These are phyloP conservation scores for Flaveria bidentis DNA, from an alignment of 129 eudicot genomes.

Conservation along the genomic window DNA sequence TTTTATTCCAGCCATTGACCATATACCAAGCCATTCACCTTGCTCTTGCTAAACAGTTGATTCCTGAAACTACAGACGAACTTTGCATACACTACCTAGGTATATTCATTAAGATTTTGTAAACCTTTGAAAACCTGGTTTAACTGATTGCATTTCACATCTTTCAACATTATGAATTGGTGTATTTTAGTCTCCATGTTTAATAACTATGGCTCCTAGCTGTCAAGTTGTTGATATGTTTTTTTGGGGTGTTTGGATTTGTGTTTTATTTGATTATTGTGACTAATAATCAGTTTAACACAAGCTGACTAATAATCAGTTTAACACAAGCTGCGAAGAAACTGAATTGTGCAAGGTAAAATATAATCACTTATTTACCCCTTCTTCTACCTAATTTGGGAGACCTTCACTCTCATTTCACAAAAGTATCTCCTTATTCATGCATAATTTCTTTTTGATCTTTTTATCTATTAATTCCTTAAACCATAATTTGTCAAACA, in stretches of 20 bases:
- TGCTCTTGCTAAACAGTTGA: conserved; percentile 43
- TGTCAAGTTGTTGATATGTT: conserved; percentile 8
- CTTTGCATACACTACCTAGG: conserved; percentile 91
- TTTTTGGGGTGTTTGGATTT: conserved; percentile 3
- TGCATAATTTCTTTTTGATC: background rate
- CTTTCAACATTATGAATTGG: conserved; percentile 18
- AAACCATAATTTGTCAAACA: background rate
- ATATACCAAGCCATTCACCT: conserved; percentile 68
- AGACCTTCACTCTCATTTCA: background rate
- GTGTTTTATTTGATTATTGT: background rate
- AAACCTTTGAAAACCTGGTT: background rate
- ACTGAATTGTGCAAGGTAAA: conserved; percentile 1
- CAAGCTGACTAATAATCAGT: background rate
- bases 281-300: background rate
- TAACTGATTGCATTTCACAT: conserved; percentile 2
- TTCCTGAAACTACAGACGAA: conserved; percentile 39
- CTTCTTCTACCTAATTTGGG: background rate
- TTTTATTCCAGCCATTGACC: conserved; percentile 73
- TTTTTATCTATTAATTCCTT: background rate
- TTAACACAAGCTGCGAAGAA: background rate
- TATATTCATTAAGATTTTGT: conserved; percentile 28
- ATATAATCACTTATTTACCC: background rate
- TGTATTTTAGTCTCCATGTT: background rate
- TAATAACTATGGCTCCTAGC: background rate
- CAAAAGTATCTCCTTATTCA: background rate